Evolutionary conservation across 2,329 filamentous ascomycete species (phyloP), one percentile per base, ranked within the genome.

Genomic region (Elsinoe necatrix): DNA sequence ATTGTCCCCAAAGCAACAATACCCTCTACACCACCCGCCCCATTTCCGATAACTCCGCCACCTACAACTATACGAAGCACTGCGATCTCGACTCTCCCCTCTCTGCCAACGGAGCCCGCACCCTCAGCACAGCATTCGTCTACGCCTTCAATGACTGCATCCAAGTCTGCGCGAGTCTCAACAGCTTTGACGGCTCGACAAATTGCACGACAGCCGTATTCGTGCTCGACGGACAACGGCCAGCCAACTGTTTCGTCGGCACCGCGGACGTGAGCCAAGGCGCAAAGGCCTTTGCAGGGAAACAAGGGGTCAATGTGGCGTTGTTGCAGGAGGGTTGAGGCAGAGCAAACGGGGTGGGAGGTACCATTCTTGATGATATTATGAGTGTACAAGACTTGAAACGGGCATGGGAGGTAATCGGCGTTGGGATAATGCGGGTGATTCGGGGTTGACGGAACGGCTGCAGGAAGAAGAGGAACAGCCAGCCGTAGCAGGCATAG

Each of bases 81-180:
- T 71, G 68, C 64, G 60, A 66, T 52, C 55, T 65, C 58, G 52
- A 62, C 39, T 65, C 61, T 21, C 68, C 68, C 3, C 58, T 69
- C 7, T 54, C 61, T 5, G 25, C 41, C 8, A 52, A 54, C 4
- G 57, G 59, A 48, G 54, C 61, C n/a, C 56, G 59, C 20, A 60
- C 57, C 11, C 29, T 43, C 16, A 48, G 37, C 21, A 59, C 65
- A 55, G 67, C 65, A 6, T 71, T 64, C 59, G 68, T 69, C 16
- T 71, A 70, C 61, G 65, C 61, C 55, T 67, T 71, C 60, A 60
- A 60, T 59, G 68, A 71, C 56, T 71, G 68, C 61, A 63, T 70
- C 25, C 67, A 69, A 55, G 21, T 68, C 35, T 71, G 68, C 59
- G 66, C 68, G 11, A 61, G 63, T 23, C 62, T 64, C 59, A 69